Evolutionary conservation across 1,284 basidiomycete species (phyloP).

Genomic region (Boletus smithii): DNA sequence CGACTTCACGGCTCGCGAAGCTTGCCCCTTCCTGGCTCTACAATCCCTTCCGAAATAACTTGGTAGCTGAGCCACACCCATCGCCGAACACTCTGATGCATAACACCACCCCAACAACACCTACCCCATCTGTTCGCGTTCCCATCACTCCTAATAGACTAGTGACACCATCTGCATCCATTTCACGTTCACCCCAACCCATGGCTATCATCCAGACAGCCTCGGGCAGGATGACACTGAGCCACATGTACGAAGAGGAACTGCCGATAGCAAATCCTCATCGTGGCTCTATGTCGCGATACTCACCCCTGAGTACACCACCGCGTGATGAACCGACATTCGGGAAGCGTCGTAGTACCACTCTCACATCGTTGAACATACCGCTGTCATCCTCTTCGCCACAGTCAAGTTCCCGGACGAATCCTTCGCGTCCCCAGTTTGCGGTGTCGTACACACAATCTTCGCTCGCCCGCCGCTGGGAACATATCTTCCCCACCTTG

Average conservation of each 20-base stretch:
- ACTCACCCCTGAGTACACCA: slow-evolving; percentile 63
- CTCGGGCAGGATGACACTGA: slow-evolving; percentile 40
- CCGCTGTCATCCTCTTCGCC: slow-evolving; percentile 51
- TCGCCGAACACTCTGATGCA: slow-evolving; percentile 40
- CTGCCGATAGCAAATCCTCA: slow-evolving; percentile 39
- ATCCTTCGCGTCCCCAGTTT: slow-evolving; percentile 62
- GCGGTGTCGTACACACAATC: slow-evolving; percentile 58
- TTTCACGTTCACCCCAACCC: slow-evolving; percentile 44
- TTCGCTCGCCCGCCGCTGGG: slow-evolving; percentile 81
- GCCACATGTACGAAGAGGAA: slow-evolving; percentile 58
- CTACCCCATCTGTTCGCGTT: slow-evolving; percentile 31
- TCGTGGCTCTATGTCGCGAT: slow-evolving; percentile 44
- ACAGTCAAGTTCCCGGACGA: slow-evolving; percentile 45
- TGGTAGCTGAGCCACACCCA: slow-evolving; percentile 55
- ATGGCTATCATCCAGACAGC: slow-evolving; percentile 53
- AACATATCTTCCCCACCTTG: slow-evolving; percentile 79
- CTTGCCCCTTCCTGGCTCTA: slow-evolving; percentile 72
- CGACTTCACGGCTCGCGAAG: slow-evolving; percentile 47
- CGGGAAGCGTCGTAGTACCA: slow-evolving; percentile 53
- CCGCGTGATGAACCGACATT: slow-evolving; percentile 60
- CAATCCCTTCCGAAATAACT: slow-evolving; percentile 63
- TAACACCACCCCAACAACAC: slow-evolving; percentile 30
- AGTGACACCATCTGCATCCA: slow-evolving; percentile 27
- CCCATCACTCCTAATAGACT: slow-evolving; percentile 30
- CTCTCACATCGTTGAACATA: slow-evolving; percentile 39